phyloP scores from a whole-genome alignment of 805 yeast genomes.

The Starmerella apicola region DNA sequence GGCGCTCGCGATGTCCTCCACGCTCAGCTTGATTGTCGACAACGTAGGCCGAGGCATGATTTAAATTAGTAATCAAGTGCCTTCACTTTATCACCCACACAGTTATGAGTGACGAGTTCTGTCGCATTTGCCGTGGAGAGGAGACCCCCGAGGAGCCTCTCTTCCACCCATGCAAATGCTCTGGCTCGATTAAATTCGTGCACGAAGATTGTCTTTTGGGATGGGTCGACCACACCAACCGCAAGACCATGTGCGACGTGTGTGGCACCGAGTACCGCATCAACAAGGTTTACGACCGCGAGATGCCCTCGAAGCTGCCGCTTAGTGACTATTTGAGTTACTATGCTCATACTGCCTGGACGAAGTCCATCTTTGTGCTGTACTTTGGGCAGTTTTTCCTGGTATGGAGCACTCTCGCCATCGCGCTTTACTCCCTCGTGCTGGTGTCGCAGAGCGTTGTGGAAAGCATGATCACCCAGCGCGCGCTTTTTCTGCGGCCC shows the following conservation, averaged over 20 bases:
- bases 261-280: conserved; percentile 68
- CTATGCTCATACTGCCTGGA: background rate
- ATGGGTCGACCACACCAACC: conserved; percentile 66
- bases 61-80: no score
- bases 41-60: conserved; percentile 27
- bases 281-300: conserved; percentile 48
- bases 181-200: conserved; percentile 84
- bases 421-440: background rate
- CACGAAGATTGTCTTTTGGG: conserved; percentile 86
- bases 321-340: conserved; percentile 25
- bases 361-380: background rate
- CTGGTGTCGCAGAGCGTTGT: background rate
- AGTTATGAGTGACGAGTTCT: conserved; percentile 35
- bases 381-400: background rate
- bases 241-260: conserved; percentile 67
- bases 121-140: conserved; percentile 92
- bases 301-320: conserved; percentile 58
- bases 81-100: no score
- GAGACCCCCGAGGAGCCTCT: conserved; percentile 68
- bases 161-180: conserved; percentile 83
- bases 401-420: background rate
- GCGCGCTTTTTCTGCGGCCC: no score
- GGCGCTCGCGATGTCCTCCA: conserved; percentile 33
- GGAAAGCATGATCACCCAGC: no score
- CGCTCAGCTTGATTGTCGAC: conserved; percentile 48